These are phyloP conservation scores for Castanea crenata DNA, from an alignment of 306 rosid species.

Conservation along the genomic window DNA sequence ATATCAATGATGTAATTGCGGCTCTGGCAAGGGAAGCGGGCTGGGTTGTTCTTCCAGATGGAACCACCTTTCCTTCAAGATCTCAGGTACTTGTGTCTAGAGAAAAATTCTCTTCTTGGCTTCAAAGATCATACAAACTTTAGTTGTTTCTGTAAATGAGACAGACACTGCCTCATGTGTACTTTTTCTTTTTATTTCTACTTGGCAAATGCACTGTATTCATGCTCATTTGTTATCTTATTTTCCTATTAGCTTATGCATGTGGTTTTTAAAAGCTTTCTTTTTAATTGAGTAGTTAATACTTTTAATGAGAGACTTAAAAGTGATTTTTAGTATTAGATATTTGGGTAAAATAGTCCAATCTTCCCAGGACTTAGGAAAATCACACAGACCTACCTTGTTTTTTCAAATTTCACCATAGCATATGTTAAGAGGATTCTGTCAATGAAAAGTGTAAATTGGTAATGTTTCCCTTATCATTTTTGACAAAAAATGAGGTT, in stretches of 20 bases:
- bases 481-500: neutral
- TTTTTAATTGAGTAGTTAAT: neutral
- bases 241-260: neutral
- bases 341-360: neutral
- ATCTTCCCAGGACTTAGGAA: neutral
- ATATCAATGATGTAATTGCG: slow-evolving; percentile 90
- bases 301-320: neutral
- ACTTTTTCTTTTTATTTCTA: neutral
- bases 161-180: neutral
- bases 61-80: slow-evolving; percentile 86
- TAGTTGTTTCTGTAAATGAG: neutral
- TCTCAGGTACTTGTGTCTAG: slow-evolving; percentile 65
- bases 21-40: slow-evolving; percentile 98
- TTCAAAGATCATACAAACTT: slow-evolving; percentile 1
- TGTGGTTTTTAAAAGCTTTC: neutral
- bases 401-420: neutral
- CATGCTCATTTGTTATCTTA: neutral
- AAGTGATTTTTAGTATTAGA: neutral
- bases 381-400: neutral
- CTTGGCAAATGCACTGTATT: neutral
- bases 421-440: neutral
- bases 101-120: slow-evolving; percentile 7
- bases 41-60: slow-evolving; percentile 99
- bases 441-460: neutral
- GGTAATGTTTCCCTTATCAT: neutral